Base-by-base conservation (phyloP, 2,329 filamentous ascomycete species). In the Curvularia eragrostidis region DNA sequence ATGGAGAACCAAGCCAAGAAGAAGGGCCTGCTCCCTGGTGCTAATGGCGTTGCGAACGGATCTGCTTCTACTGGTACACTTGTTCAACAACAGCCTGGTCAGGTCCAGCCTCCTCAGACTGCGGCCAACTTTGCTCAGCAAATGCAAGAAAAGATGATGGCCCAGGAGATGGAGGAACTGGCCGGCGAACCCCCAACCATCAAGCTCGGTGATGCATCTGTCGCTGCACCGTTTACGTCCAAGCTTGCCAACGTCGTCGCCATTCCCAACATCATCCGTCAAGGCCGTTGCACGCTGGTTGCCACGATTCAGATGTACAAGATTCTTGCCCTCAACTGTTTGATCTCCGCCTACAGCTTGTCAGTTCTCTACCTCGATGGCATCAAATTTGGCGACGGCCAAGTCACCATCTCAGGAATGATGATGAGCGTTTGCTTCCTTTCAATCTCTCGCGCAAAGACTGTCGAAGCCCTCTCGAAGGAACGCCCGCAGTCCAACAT, bases 281-380 rank as follows among this genome's bases (percentile, higher is more conserved):
- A 99, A 81, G 95, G 95, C 56, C 91, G 95, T 62, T 99, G 95
- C 82, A 99, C 95, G 7, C 87, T 99, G 19, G 95, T 99, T 53
- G 95, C 95, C 30, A 99, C 95, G 0, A 98, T 99, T 65, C 95
- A 99, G 82, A 99, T 99, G 94, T 99, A 99, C 87, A 99, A 97
- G 85, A 99, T 99, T 70, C 86, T 99, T 50, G 95, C 95, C 7
- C 83, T 99, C 58, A 99, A 99, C 83, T 99, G 95, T 76, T 83
- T 99, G 68, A 99, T 99, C 75, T 97, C 91, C 68, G 95, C 95
- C 36, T 99, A 99, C 86, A 97, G 92, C 78, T 80, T 99, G 74
- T 96, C 91, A 77, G 95, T 99, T 18, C 84, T 99, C 56, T 99
- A 99, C 74, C 86, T 99, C 1, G 94, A 98, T 71, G 95, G 95